A percentile compares a stretch with the other conserved stretches of the same genome.
phyloP scores from a whole-genome alignment of 805 yeast genomes.

The Cyberlindnera galapagoensis region DNA sequence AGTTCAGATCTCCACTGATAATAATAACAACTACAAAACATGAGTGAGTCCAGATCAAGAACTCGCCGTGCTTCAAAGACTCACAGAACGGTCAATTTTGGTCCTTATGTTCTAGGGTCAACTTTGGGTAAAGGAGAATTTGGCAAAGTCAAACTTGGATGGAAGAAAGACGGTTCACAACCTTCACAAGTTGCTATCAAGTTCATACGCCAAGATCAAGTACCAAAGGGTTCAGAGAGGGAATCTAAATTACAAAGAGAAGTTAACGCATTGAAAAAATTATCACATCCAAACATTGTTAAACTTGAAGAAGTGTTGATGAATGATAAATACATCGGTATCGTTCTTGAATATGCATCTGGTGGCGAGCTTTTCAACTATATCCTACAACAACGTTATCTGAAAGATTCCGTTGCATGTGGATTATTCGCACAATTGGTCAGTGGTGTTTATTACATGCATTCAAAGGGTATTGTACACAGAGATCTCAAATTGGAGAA shows the following conservation, averaged over 20 bases:
- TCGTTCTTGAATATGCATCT: conserved; percentile 92
- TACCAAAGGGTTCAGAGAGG: conserved; percentile 79
- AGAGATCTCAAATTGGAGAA: conserved; percentile 72
- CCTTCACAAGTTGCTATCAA: conserved; percentile 84
- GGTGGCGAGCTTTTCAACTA: conserved; percentile 97
- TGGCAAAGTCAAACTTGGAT: conserved; percentile 94
- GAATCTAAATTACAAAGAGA: conserved; percentile 90
- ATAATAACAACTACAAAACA: no score
- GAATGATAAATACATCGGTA: conserved; percentile 92
- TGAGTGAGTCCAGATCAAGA: conserved; percentile 6
- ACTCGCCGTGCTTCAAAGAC: conserved; percentile 25
- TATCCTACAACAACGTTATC: conserved; percentile 75
- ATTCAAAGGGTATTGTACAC: conserved; percentile 63
- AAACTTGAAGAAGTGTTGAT: conserved; percentile 87
- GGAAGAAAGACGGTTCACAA: conserved; percentile 79
- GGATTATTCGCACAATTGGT: conserved; percentile 87
- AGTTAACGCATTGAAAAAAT: conserved; percentile 78
- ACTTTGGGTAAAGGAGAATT: conserved; percentile 98
- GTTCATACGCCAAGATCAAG: conserved; percentile 79
- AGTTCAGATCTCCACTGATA: not conserved
- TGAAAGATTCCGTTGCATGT: conserved; percentile 84
- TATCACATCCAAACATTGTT: conserved; percentile 92
- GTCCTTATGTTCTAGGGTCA: conserved; percentile 84
- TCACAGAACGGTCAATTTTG: conserved; percentile 74
- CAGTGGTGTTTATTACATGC: conserved; percentile 86